Evolutionary conservation across 495 filamentous ascomycete genomes (phyloP).

Genomic region (Lasiosphaeria hispida): DNA sequence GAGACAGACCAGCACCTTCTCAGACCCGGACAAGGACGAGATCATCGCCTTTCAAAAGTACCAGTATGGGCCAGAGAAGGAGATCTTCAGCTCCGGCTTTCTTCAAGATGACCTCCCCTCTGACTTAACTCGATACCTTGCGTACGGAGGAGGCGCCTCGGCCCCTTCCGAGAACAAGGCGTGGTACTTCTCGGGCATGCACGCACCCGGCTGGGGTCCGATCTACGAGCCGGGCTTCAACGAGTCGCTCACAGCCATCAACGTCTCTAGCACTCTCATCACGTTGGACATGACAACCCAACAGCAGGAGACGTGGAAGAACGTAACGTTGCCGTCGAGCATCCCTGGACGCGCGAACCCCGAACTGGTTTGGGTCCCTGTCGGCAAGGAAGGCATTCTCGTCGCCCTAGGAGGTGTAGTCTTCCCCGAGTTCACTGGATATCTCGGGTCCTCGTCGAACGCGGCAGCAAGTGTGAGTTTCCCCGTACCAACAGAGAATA

Average conservation of each 20-base stretch:
- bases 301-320: constrained; percentile 51
- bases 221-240: constrained; percentile 40
- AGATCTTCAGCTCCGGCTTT: constrained; percentile 44
- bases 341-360: constrained; percentile 58
- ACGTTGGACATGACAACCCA: constrained; percentile 58
- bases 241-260: constrained; percentile 30
- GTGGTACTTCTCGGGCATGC: constrained; percentile 69
- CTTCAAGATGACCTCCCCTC: constrained; percentile 34
- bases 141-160: constrained; percentile 60
- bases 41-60: constrained; percentile 52
- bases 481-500: not conserved
- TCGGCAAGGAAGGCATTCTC: constrained; percentile 59
- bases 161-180: constrained; percentile 70
- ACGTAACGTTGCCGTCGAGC: constrained; percentile 49
- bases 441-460: constrained; percentile 32
- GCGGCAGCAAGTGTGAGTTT: constrained; percentile 42
- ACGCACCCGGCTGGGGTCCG: constrained; percentile 42
- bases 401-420: constrained; percentile 68
- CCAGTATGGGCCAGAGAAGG: constrained; percentile 43
- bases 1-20: constrained; percentile 12
- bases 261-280: constrained; percentile 54
- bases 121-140: constrained; percentile 59
- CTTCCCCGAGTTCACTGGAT: constrained; percentile 42
- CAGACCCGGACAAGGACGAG: constrained; percentile 33
- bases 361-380: constrained; percentile 70